phyloP scores from a whole-genome alignment of 2,329 filamentous ascomycete genomes.

The Dactylellina drechsleri region DNA sequence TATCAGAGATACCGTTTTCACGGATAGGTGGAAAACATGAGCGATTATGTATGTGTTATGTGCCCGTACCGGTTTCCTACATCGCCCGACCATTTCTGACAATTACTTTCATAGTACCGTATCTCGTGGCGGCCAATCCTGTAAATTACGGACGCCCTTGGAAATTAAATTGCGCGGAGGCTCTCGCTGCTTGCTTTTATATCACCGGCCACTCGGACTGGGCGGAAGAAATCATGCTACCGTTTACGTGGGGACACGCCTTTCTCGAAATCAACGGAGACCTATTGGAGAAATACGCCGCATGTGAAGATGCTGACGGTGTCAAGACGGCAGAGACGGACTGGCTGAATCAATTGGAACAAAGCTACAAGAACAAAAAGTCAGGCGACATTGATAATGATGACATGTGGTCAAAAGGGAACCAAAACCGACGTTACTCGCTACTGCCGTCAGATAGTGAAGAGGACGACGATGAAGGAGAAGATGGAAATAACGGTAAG shows the following conservation, averaged over 20 bases:
- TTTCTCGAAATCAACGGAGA: constrained; percentile 91
- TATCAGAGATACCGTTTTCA: constrained; percentile 81
- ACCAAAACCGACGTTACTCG: constrained; percentile 77
- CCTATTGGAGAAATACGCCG: constrained; percentile 83
- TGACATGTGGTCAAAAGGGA: constrained; percentile 91
- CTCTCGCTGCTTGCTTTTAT: constrained; percentile 87
- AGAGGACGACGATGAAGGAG: constrained; percentile 64
- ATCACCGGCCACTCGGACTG: constrained; percentile 93
- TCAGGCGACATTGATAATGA: constrained; percentile 71
- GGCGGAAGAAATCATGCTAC: constrained; percentile 82
- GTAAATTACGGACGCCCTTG: constrained; percentile 98
- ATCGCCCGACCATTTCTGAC: neutral
- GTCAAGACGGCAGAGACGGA: constrained; percentile 85
- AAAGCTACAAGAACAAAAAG: constrained; percentile 84
- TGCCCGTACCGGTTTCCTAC: neutral
- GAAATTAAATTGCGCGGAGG: constrained; percentile 95
- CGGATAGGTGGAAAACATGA: constrained; percentile 95
- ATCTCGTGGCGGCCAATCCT: constrained; percentile 93
- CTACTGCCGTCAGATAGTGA: constrained; percentile 61
- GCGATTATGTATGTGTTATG: constrained; percentile 68
- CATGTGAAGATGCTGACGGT: constrained; percentile 80
- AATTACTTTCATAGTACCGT: constrained; percentile 72
- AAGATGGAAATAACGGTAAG: constrained; percentile 60
- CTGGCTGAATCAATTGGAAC: constrained; percentile 90
- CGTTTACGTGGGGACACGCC: constrained; percentile 86